phyloP scores from a whole-genome alignment of 2,329 filamentous ascomycete genomes.

The Botrytis cinerea region DNA sequence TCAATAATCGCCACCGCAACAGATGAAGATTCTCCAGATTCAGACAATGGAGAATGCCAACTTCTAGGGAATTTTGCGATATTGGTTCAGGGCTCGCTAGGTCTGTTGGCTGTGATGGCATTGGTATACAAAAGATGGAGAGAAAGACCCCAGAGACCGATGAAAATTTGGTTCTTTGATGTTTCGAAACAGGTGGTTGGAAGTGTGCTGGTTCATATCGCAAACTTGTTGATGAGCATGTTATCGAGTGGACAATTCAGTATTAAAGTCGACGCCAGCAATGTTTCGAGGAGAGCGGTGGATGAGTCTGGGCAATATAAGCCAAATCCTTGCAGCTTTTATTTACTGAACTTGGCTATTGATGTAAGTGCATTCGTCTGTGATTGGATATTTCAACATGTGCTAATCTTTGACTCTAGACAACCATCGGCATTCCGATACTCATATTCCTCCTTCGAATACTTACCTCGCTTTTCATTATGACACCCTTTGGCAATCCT shows the following conservation, averaged over 20 bases:
- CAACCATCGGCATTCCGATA: constrained; percentile 93
- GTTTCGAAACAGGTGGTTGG: constrained; percentile 97
- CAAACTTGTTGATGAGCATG: constrained; percentile 96
- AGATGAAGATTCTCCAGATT: constrained; percentile 17
- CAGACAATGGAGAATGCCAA: constrained; percentile 72
- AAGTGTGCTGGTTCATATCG: constrained; percentile 84
- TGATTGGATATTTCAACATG: constrained; percentile 2
- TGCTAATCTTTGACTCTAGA: constrained; percentile 54
- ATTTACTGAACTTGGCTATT: constrained; percentile 89
- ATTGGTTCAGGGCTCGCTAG: constrained; percentile 84
- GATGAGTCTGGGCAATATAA: constrained; percentile 56
- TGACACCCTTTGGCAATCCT: constrained; percentile 78
- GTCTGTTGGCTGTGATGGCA: constrained; percentile 77
- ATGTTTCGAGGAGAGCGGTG: constrained; percentile 36
- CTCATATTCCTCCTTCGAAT: constrained; percentile 84
- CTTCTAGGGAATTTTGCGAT: constrained; percentile 90
- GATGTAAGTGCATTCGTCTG: constrained; percentile 69
- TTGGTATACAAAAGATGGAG: constrained; percentile 93
- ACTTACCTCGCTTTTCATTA: constrained; percentile 68
- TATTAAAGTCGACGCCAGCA: constrained; percentile 56
- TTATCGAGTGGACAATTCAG: constrained; percentile 84
- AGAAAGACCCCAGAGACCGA: constrained; percentile 84
- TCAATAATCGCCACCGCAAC: constrained; percentile 27
- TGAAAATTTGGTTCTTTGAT: constrained; percentile 98
- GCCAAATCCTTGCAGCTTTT: constrained; percentile 96